These are phyloP conservation scores for Theileria luwenshuni DNA, from an alignment of 169 alveolate genomes.

Conservation along the genomic window DNA sequence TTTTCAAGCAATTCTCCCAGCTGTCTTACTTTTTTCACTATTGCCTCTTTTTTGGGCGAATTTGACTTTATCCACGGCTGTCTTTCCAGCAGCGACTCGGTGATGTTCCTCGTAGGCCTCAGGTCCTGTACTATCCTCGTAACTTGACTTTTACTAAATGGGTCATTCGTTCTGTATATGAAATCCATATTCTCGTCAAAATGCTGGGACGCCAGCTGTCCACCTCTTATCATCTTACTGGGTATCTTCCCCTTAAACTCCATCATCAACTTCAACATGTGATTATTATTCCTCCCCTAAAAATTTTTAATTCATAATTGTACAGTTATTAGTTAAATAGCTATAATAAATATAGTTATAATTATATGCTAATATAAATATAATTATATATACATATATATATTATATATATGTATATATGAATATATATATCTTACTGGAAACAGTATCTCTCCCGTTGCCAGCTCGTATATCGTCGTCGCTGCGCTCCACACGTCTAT, in stretches of 20 bases:
- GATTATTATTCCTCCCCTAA: conserved; percentile 93
- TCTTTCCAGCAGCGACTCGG: conserved; percentile 78
- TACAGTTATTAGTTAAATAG: conserved; percentile 68
- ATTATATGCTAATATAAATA: no score
- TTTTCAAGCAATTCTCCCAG: conserved; percentile 93
- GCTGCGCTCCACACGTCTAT: conserved; percentile 97
- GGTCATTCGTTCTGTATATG: conserved; percentile 74
- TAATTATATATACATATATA: no score
- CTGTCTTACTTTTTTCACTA: conserved; percentile 75
- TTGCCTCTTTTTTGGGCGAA: conserved; percentile 39
- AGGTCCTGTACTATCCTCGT: conserved; percentile 76
- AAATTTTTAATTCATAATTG: conserved; percentile 66
- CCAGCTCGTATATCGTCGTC: conserved; percentile 94
- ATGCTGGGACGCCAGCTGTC: conserved; percentile 83
- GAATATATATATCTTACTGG: no score
- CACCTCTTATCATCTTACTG: conserved; percentile 86
- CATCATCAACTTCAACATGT: conserved; percentile 94
- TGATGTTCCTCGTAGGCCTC: conserved; percentile 78
- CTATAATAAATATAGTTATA: background rate
- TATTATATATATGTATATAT: no score
- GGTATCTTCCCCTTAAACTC: conserved; percentile 93
- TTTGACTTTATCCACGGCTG: conserved; percentile 64
- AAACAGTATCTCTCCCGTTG: conserved; percentile 95
- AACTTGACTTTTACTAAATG: conserved; percentile 81
- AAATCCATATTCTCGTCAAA: conserved; percentile 82